Evolutionary conservation across 2,329 filamentous ascomycete species (phyloP), one percentile per base, ranked within the genome.

Genomic region (Claviceps paspali): DNA sequence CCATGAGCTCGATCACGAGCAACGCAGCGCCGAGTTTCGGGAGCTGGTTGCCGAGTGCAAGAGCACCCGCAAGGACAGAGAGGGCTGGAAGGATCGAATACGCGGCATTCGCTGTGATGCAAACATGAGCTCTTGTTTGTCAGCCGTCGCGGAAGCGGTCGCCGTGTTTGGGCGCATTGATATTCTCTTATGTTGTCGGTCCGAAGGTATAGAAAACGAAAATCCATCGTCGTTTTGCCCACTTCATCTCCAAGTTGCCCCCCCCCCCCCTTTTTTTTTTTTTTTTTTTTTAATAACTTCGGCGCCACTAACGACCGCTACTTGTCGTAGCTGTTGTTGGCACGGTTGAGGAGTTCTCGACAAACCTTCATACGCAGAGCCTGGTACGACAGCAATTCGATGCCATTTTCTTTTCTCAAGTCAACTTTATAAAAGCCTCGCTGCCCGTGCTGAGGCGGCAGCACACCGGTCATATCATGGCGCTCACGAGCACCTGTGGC

Each of bases 311-410:
- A 22, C 17, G 3, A n/a, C n/a, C n/a, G n/a, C n/a, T n/a, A 21
- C 10, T 29, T 22, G 12, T 31, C 17, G 29, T 41, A 86, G 83
- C 85, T 44, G 74, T 95, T 23, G 76, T 96, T 24, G 91, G 88
- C 29, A 82, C 85, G 1, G 81, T 96, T 6, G 91, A 96, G 59
- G 91, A 98, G 57, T 66, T 95, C 19, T 78, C 79, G 1, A 80
- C 82, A 22, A 79, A 70, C 18, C 68, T 70, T 4, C 71, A 76
- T 30, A 86, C 84, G 1, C 71, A 79, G 47, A 85, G 79, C 41
- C 70, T 95, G 14, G 79, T 92, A 26, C 76, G 82, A 43, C 83
- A 93, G 51, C 88, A 95, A 55, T 95, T 96, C 55, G 88, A 96
- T 57, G 78, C 77, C 44, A 85, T 93, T 50, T 96, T 92, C 65